Conservation (phyloP, 1,139 yeast genomes). For the Sugiyamaella grinbergsii region DNA sequence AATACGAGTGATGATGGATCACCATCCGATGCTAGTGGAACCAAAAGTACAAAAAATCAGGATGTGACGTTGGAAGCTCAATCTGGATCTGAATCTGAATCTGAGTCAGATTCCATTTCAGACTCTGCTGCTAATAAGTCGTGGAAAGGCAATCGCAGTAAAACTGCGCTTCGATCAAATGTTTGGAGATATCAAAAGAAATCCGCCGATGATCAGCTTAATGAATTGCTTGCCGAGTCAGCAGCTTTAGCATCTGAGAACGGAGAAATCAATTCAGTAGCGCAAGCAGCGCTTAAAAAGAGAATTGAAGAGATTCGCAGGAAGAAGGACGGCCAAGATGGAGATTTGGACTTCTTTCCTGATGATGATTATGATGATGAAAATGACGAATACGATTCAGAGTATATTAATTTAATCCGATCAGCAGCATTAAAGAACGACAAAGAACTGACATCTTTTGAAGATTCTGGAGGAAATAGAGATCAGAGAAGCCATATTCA, state of each 20-base stretch:
- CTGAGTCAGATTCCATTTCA: conserved; percentile 1
- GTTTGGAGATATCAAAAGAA: conserved; percentile 19
- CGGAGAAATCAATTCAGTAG: conserved; percentile 14
- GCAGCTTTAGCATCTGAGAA: conserved; percentile 13
- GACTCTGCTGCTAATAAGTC: conserved; percentile 1
- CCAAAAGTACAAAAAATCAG: too few relatives aligned
- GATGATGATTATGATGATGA: conserved; percentile 18
- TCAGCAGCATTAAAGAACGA: conserved; percentile 8
- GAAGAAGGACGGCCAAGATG: neutral
- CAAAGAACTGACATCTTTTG: neutral
- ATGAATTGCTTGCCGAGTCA: conserved; percentile 15
- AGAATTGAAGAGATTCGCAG: conserved; percentile 9
- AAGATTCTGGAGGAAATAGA: neutral
- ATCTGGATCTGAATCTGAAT: neutral
- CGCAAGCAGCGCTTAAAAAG: conserved; percentile 11
- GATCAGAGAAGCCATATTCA: conserved; percentile 11
- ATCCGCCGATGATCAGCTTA: conserved; percentile 17
- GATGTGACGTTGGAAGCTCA: neutral
- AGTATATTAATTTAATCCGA: conserved; percentile 4
- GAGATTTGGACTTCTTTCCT: conserved; percentile 23
- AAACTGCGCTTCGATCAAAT: conserved; percentile 12
- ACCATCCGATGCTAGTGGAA: too few relatives aligned
- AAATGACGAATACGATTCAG: conserved; percentile 13
- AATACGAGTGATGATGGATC: conserved; percentile 3
- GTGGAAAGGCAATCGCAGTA: neutral